These are phyloP conservation scores for Chamaenerion angustifolium DNA, from an alignment of 345 rosid genomes.

Conservation along the genomic window DNA sequence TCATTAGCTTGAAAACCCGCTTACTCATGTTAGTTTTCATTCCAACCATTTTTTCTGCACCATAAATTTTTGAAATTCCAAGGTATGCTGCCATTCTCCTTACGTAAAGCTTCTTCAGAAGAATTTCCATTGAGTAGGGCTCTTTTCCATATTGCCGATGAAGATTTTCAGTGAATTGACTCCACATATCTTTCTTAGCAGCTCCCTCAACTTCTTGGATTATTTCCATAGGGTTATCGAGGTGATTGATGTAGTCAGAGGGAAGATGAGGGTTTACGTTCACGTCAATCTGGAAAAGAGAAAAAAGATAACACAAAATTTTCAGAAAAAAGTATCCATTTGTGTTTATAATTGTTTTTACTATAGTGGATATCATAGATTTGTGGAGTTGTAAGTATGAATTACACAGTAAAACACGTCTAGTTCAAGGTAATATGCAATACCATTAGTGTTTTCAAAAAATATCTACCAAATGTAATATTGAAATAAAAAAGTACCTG, in stretches of 20 bases:
- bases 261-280: slow-evolving; percentile 65
- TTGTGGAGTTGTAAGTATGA: no score
- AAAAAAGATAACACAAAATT: not conserved
- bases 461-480: not conserved
- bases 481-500: slow-evolving; percentile 31
- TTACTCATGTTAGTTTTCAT: slow-evolving; percentile 75
- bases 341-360: no score
- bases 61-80: slow-evolving; percentile 62
- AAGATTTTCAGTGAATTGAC: slow-evolving; percentile 74
- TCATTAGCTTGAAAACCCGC: slow-evolving; percentile 71
- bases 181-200: slow-evolving; percentile 69
- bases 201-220: slow-evolving; percentile 74
- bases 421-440: no score
- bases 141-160: slow-evolving; percentile 84
- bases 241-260: slow-evolving; percentile 77
- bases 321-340: not conserved
- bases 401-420: no score
- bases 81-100: slow-evolving; percentile 97
- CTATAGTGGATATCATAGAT: no score
- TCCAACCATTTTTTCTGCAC: slow-evolving; percentile 77
- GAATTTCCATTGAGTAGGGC: slow-evolving; percentile 77
- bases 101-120: slow-evolving; percentile 76
- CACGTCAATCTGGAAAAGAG: slow-evolving; percentile 49
- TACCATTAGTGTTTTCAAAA: no score
- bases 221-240: slow-evolving; percentile 78